phyloP scores from a whole-genome alignment of 352 stramenopile genomes.

The Phytophthora multivora region DNA sequence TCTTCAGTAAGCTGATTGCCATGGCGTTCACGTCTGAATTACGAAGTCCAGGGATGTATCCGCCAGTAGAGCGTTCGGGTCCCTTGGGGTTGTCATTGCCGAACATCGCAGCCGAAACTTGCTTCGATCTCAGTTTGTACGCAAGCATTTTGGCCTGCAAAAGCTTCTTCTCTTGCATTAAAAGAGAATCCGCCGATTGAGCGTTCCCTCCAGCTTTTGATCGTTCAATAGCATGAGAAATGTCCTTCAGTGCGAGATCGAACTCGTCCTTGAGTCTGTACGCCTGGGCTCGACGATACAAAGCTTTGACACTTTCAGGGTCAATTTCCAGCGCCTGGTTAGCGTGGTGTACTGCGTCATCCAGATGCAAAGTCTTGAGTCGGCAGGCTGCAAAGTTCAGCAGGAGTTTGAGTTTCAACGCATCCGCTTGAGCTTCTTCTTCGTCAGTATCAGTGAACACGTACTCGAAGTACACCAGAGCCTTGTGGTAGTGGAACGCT shows the following conservation, averaged over 20 bases:
- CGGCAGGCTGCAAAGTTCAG: conserved; percentile 80
- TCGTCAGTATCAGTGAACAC: conserved; percentile 73
- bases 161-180: conserved; percentile 65
- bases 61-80: neutral
- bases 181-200: conserved; percentile 31
- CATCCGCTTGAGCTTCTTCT: conserved; percentile 54
- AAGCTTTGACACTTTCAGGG: conserved; percentile 58
- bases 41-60: conserved; percentile 8
- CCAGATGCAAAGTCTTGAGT: conserved; percentile 73
- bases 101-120: conserved; percentile 84
- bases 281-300: conserved; percentile 73
- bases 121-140: conserved; percentile 69
- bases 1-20: conserved; percentile 35
- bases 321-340: conserved; percentile 66
- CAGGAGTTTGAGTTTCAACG: conserved; percentile 61
- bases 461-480: conserved; percentile 89
- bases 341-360: conserved; percentile 73
- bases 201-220: conserved; percentile 3
- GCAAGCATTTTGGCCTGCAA: conserved; percentile 70
- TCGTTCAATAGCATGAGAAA: conserved; percentile 44
- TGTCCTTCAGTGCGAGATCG: conserved; percentile 52
- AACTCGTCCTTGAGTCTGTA: conserved; percentile 76
- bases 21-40: conserved; percentile 33
- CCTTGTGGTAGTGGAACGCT: conserved; percentile 82
- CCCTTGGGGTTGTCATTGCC: conserved; percentile 23